Evolutionary conservation across 768 basidiomycete genomes (phyloP), one percentile per base, ranked within the genome.

Genomic region (Tricholoma saponaceum): DNA sequence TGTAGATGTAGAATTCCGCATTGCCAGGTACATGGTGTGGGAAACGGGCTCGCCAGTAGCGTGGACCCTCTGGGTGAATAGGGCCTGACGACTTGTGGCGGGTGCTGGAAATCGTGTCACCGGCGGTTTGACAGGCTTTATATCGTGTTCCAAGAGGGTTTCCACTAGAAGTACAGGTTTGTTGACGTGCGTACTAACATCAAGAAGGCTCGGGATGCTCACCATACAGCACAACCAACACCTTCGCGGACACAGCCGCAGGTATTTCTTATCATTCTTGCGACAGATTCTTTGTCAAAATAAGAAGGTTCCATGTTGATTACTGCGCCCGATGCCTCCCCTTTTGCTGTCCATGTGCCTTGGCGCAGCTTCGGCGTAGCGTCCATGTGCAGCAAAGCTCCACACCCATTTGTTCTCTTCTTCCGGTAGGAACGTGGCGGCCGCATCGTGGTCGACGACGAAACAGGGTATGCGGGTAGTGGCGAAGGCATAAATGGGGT

Each of bases 191-290:
- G 26, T 7, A 26, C 26, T 4, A 18, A 28, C 22, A 26, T 32
- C 37, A 6, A 25, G 30, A 57, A 7, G 56, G 49, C 56, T 43
- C 63, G 51, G 16, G 9, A 18, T 20, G 70, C 78, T 65, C 53
- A 78, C 83, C 84, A 87, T 46, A 76, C 76, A 2, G 79, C 76
- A 70, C 87, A 90, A 18, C 84, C 87, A 9, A 90, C 74, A 5
- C 85, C 86, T 67, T 88, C 85, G 32, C 83, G 78, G 37, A 83
- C 67, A 62, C 87, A 90, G 13, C 87, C 86, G 61, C 87, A 89
- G 2, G 81, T 71, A 59, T 79, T 83, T 59, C 73, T 74, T 56
- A 80, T 72, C 67, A 82, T 79, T 67, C 78, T 78, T 37, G 79
- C 76, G 16, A 79, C 72, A 13, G 76, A 71, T 12, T 72, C 61